Evolutionary conservation across 768 basidiomycete genomes (phyloP).

Genomic region (Panellus pusillus): DNA sequence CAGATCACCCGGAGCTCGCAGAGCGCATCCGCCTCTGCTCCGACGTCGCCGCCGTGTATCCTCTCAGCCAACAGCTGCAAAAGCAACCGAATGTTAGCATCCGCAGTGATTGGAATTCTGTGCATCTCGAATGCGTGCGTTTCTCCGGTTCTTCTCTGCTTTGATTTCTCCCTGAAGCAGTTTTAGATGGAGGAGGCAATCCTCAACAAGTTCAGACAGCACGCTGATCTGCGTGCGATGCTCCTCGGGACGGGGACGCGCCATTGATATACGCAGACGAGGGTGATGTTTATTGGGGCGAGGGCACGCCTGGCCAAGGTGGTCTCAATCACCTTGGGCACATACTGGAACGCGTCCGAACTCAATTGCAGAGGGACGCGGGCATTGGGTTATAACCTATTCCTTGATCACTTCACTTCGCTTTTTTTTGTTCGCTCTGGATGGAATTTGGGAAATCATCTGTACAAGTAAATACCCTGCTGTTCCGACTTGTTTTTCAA

Average conservation of each 20-base stretch:
- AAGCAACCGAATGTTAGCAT: slow-evolving; percentile 30
- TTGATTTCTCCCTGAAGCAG: not conserved
- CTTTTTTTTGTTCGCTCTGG: too few species aligned
- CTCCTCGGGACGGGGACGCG: slow-evolving; percentile 53
- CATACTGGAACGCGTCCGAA: slow-evolving; percentile 11
- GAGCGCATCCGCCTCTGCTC: slow-evolving; percentile 51
- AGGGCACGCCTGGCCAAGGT: slow-evolving; percentile 46
- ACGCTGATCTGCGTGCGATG: slow-evolving; percentile 52
- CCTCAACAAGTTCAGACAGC: slow-evolving; percentile 69
- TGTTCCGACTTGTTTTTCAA: too few species aligned
- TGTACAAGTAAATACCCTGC: too few species aligned
- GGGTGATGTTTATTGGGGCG: slow-evolving; percentile 68
- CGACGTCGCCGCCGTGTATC: slow-evolving; percentile 38
- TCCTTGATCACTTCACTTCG: too few species aligned
- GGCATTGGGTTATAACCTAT: not conserved
- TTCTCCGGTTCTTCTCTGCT: not conserved
- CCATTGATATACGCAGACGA: slow-evolving; percentile 55
- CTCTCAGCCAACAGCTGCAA: slow-evolving; percentile 24
- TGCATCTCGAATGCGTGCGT: slow-evolving; percentile 53
- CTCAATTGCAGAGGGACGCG: not conserved
- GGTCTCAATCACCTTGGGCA: slow-evolving; percentile 17
- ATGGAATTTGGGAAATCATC: too few species aligned
- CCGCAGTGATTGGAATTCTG: slow-evolving; percentile 57
- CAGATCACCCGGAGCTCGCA: slow-evolving; percentile 49
- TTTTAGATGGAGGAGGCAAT: slow-evolving; percentile 69